A percentile compares a stretch with the other conserved stretches of the same genome.
phyloP scores from a whole-genome alignment of 805 yeast genomes.

The Kluyveromyces wickerhamii region DNA sequence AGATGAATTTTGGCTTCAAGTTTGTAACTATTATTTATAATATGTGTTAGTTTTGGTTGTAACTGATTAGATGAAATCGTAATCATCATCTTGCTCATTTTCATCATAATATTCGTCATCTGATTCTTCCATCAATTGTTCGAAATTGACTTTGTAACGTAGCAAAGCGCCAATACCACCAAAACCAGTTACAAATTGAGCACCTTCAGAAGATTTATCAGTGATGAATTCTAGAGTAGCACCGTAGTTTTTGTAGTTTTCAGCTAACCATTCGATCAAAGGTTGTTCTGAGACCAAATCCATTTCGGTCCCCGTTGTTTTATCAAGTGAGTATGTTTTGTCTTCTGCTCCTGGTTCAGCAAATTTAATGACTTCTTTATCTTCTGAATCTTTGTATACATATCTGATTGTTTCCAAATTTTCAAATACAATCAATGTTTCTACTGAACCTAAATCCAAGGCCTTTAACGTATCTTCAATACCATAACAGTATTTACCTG shows the following conservation, averaged over 20 bases:
- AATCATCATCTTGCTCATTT: slow-evolving; percentile 33
- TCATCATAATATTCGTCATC: slow-evolving; percentile 86
- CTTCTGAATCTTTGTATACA: slow-evolving; percentile 77
- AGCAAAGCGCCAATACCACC: slow-evolving; percentile 98
- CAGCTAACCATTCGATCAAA: slow-evolving; percentile 96
- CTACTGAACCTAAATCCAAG: slow-evolving; percentile 92
- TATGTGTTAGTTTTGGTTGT: too few species aligned
- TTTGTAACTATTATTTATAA: background rate
- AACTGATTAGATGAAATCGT: slow-evolving; percentile 28
- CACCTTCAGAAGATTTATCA: slow-evolving; percentile 96
- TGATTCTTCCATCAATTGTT: slow-evolving; percentile 81
- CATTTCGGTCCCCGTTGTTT: slow-evolving; percentile 83
- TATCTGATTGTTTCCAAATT: slow-evolving; percentile 81
- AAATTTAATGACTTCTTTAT: slow-evolving; percentile 62
- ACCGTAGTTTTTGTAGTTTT: slow-evolving; percentile 89
- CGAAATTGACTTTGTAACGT: slow-evolving; percentile 95
- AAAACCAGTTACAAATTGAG: slow-evolving; percentile 94
- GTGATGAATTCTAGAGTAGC: slow-evolving; percentile 94
- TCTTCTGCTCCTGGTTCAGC: slow-evolving; percentile 67
- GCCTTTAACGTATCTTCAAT: slow-evolving; percentile 95
- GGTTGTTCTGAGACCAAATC: slow-evolving; percentile 80
- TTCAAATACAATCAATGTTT: slow-evolving; percentile 85
- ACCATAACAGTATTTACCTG: slow-evolving; percentile 97
- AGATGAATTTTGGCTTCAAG: background rate
- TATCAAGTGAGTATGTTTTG: slow-evolving; percentile 71